Percentiles rank a stretch among this genome's conserved stretches.
These are phyloP conservation scores for Phytophthora sp. DNA, from an alignment of 352 stramenopile species.

Conservation along the genomic window DNA sequence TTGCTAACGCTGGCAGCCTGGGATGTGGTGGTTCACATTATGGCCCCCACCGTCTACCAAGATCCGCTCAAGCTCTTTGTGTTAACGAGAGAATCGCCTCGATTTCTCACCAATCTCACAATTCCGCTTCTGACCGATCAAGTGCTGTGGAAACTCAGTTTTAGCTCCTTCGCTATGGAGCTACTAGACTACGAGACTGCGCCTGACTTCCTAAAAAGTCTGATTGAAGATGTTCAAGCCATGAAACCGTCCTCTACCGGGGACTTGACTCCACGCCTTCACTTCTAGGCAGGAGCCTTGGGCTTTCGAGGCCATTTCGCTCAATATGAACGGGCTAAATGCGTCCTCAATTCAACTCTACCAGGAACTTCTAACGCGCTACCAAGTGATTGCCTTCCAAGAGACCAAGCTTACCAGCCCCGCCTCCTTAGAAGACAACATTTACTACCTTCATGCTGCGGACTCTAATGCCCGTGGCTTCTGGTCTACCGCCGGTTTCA, in stretches of 20 bases:
- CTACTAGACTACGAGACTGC: neutral
- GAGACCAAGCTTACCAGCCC: too few relatives aligned
- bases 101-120: neutral
- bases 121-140: neutral
- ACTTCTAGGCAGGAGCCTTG: too few relatives aligned
- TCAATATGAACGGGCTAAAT: too few relatives aligned
- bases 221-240: neutral
- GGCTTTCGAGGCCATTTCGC: too few relatives aligned
- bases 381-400: too few relatives aligned
- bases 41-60: slow-evolving; percentile 7
- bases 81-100: neutral
- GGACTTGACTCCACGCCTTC: neutral
- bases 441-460: too few relatives aligned
- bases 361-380: too few relatives aligned
- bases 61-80: slow-evolving; percentile 3
- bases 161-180: too few relatives aligned
- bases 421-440: too few relatives aligned
- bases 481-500: too few relatives aligned
- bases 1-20: neutral
- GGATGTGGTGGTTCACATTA: slow-evolving; percentile 5
- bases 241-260: neutral
- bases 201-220: neutral
- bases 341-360: too few relatives aligned
- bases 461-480: too few relatives aligned
- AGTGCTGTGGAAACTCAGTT: neutral